Conservation (phyloP, 164 flowering plant species). For the Berberis thunbergii region DNA sequence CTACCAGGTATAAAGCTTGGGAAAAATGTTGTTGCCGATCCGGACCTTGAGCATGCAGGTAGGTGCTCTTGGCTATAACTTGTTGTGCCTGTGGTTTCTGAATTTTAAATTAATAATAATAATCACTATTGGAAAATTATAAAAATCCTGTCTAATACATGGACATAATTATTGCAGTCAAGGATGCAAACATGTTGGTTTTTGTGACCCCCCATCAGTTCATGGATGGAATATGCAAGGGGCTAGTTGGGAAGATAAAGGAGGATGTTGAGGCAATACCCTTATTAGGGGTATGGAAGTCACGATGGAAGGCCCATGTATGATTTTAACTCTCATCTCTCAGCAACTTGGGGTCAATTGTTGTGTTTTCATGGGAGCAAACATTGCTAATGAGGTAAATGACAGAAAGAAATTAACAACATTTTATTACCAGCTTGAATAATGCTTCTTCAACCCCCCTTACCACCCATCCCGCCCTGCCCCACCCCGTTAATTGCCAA, state of each 20-base stretch:
- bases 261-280: conserved; percentile 66
- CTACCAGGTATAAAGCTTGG: conserved; percentile 94
- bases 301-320: conserved; percentile 81
- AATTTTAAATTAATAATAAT: no score
- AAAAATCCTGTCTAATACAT: no score
- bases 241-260: conserved; percentile 63
- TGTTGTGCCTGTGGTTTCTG: no score
- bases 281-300: conserved; percentile 96
- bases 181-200: conserved; percentile 82
- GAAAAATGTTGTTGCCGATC: conserved; percentile 83
- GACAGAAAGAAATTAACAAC: no score
- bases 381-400: conserved; percentile 85
- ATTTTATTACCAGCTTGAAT: neutral
- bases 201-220: conserved; percentile 97
- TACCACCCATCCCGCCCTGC: no score
- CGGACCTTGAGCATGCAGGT: conserved; percentile 91
- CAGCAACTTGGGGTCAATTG: conserved; percentile 67
- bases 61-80: neutral
- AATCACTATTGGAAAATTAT: no score
- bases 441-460: no score
- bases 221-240: conserved; percentile 80
- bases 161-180: conserved; percentile 39
- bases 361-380: conserved; percentile 96
- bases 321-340: conserved; percentile 77
- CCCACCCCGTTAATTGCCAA: no score